These are phyloP conservation scores for Cryphonectria japonica DNA, from an alignment of 2,329 filamentous ascomycete species.

Conservation along the genomic window DNA sequence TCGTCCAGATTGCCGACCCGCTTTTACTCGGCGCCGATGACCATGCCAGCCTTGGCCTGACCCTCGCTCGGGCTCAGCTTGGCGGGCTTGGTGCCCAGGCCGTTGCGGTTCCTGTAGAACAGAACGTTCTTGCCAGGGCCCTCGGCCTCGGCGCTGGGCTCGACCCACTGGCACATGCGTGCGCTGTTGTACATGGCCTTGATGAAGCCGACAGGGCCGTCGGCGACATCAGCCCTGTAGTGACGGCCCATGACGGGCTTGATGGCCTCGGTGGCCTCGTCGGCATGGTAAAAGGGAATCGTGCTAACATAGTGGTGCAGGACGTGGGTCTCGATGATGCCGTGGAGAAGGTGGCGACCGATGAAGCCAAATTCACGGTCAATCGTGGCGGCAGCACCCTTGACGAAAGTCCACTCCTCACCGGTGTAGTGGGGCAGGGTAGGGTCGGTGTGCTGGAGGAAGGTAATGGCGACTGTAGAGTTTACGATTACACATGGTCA, in stretches of 20 bases:
- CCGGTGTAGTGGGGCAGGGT: constrained; percentile 89
- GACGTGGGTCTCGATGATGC: constrained; percentile 96
- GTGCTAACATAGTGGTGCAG: constrained; percentile 96
- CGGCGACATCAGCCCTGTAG: constrained; percentile 83
- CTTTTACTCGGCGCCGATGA: constrained; percentile 3
- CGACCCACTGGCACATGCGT: constrained; percentile 95
- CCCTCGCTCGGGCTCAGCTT: constrained; percentile 27
- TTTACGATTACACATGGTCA: constrained; percentile 8
- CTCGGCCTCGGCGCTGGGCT: constrained; percentile 80
- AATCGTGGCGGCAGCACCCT: constrained; percentile 92
- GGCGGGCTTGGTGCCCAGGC: constrained; percentile 65
- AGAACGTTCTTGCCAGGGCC: constrained; percentile 83
- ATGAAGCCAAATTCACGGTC: constrained; percentile 98
- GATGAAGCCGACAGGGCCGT: constrained; percentile 81
- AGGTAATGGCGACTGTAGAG: constrained; percentile 87
- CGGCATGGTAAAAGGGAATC: constrained; percentile 96
- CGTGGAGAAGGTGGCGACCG: constrained; percentile 86
- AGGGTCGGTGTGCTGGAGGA: constrained; percentile 95
- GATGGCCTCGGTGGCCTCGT: constrained; percentile 93
- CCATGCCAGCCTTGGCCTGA: not conserved
- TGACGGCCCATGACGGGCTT: constrained; percentile 93
- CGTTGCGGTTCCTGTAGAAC: constrained; percentile 96
- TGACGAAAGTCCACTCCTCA: constrained; percentile 88
- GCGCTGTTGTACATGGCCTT: constrained; percentile 79
- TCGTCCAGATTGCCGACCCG: not conserved